These are phyloP conservation scores for Oxytropis ochrocephala DNA, from an alignment of 306 rosid genomes.

Conservation along the genomic window DNA sequence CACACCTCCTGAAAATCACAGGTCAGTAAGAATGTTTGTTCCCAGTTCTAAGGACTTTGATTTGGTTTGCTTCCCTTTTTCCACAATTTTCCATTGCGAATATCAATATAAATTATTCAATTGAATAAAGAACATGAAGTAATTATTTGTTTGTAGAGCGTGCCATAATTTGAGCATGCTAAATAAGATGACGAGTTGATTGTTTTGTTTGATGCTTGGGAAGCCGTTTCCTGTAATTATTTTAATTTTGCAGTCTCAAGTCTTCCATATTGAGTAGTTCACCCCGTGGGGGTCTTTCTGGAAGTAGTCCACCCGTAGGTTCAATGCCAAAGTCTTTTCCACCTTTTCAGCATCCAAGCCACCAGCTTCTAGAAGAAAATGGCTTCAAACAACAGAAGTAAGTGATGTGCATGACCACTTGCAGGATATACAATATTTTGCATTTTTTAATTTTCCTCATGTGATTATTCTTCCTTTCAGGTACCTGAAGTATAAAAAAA, in stretches of 20 bases:
- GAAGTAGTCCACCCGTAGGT: slow-evolving; percentile 91
- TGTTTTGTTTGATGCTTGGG: background rate
- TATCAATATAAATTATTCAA: slow-evolving; percentile 11
- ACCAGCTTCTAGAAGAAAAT: slow-evolving; percentile 92
- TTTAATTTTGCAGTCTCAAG: slow-evolving; percentile 52
- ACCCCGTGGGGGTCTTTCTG: slow-evolving; percentile 67
- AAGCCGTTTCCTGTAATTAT: slow-evolving; percentile 25
- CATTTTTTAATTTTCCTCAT: slow-evolving; percentile 22
- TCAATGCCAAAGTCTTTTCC: slow-evolving; percentile 96
- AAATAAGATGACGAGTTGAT: background rate
- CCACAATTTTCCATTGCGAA: background rate
- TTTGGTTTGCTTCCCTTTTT: background rate
- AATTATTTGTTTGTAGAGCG: slow-evolving; percentile 9
- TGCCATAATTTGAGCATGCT: slow-evolving; percentile 2
- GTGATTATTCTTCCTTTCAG: slow-evolving; percentile 42
- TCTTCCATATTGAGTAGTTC: slow-evolving; percentile 78
- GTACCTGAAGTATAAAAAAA: slow-evolving; percentile 71
- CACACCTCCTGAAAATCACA: slow-evolving; percentile 82
- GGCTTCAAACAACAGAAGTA: slow-evolving; percentile 96
- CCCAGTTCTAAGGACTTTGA: slow-evolving; percentile 17
- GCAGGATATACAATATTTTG: background rate
- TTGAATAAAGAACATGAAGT: background rate
- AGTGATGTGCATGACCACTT: slow-evolving; percentile 22
- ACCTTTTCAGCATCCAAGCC: slow-evolving; percentile 97
- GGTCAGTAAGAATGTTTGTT: slow-evolving; percentile 59